Evolutionary conservation across 2,329 filamentous ascomycete genomes (phyloP), one percentile per base, ranked within the genome.

Genomic region (Neonectria hederae): DNA sequence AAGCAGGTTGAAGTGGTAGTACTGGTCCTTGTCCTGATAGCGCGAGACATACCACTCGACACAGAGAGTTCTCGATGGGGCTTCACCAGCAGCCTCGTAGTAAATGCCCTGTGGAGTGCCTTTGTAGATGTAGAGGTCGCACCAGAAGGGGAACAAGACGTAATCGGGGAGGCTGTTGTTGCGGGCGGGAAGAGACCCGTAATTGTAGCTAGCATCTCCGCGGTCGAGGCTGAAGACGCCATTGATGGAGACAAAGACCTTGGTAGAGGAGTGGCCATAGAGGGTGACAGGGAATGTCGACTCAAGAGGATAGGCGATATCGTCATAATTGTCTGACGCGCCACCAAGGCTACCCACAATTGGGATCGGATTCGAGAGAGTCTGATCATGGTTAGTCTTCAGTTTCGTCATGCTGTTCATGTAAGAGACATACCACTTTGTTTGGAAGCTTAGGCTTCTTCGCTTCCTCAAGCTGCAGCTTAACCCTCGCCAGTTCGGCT

Each of bases 101-200:
- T 55, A 55, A 10, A 55, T 55, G 6, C 53, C 53, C 17, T 55
- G 53, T 3, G 53, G 53, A 10, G 45, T 58, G 19, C 24, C 54
- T 28, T 58, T 49, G 54, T 58, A 58, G 54, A 58, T 58, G 30
- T 14, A 58, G 54, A 58, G 54, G n/a, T 55, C 53, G n/a, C 53
- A 55, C 53, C 53, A 55, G n/a, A 55, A 55, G 38, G 53, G 53
- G 53, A 55, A 35, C 24, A 55, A 26, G 40, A 17, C 43, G n/a
- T 55, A 45, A 13, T 55, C 40, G 11, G 53, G 53, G 40, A 55
- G 53, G 14, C 21, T 11, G 10, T 10, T 17, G 26, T 24, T 24
- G 14, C 53, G 53, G 26, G 5, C 30, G 11, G 53, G 53, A n/a
- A 55, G 40, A 24, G 24, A 5, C n/a, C 30, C 9, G 24, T 46